Percentiles rank a stretch among this genome's conserved stretches.
Conservation (phyloP, 2,329 filamentous ascomycete genomes). For the Arachnopeziza araneosa region DNA sequence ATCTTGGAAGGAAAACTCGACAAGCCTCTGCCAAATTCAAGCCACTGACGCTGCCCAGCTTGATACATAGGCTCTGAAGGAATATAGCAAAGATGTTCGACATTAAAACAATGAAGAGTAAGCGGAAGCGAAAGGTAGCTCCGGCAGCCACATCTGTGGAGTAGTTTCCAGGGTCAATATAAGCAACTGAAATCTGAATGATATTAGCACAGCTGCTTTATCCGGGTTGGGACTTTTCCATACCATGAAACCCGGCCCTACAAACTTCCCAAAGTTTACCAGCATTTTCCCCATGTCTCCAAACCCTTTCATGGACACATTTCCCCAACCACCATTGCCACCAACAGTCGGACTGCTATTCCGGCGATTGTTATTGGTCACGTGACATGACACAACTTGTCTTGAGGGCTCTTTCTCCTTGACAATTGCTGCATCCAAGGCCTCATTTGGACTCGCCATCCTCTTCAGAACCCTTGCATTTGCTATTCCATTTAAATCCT, state of each 20-base stretch:
- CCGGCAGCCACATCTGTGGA: constrained; percentile 52
- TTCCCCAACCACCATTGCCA: constrained; percentile 3
- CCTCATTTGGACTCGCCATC: constrained; percentile 32
- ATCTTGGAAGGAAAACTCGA: constrained; percentile 41
- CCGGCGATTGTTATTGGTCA: background rate
- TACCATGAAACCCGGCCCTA: constrained; percentile 43
- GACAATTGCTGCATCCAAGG: constrained; percentile 7
- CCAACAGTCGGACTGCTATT: background rate
- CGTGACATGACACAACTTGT: background rate
- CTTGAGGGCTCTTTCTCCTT: background rate
- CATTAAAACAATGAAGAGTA: constrained; percentile 51
- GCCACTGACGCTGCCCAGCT: constrained; percentile 49
- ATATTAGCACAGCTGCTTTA: background rate
- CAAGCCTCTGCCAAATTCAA: constrained; percentile 48
- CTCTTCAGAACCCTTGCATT: constrained; percentile 49
- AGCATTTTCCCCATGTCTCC: background rate
- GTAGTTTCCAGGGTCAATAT: constrained; percentile 46
- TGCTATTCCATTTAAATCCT: constrained; percentile 55
- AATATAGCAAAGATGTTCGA: constrained; percentile 55
- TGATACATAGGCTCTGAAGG: constrained; percentile 51
- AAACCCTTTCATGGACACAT: background rate
- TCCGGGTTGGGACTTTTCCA: background rate
- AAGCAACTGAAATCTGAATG: constrained; percentile 32
- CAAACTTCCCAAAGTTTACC: constrained; percentile 40
- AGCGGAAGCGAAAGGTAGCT: constrained; percentile 45